Conservation (phyloP, 345 rosid species). For the Eucalyptus marginata region DNA sequence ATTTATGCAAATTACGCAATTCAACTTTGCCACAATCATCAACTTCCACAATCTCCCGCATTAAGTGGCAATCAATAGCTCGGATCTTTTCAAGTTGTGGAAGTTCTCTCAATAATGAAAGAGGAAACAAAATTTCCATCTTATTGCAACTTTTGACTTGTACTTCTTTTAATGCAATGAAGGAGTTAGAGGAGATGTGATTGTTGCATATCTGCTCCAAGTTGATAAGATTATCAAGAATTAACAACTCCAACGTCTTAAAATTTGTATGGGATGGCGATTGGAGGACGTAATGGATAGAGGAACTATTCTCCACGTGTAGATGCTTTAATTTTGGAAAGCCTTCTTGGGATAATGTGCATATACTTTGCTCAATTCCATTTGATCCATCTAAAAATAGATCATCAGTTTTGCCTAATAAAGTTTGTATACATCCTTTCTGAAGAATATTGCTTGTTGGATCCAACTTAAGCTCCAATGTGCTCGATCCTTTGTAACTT, state of each 20-base stretch:
- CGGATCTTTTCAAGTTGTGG: neutral
- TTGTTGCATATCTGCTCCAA: neutral
- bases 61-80: accelerated
- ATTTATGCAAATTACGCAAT: neutral
- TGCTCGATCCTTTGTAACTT: neutral
- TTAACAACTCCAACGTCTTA: neutral
- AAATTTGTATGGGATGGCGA: accelerated
- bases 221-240: neutral
- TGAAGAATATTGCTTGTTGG: accelerated
- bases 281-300: accelerated
- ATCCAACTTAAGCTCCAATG: neutral
- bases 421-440: accelerated
- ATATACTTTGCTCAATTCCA: neutral
- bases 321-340: neutral
- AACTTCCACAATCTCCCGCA: neutral
- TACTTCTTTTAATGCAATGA: neutral
- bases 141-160: accelerated
- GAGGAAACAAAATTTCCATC: neutral
- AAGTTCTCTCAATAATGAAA: neutral
- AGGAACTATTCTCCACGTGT: neutral
- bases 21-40: neutral
- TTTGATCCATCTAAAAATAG: neutral
- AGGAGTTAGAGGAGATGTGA: neutral
- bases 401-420: neutral
- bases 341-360: neutral